Base-by-base conservation (phyloP, 83 land plant species). In the Picea abies region DNA sequence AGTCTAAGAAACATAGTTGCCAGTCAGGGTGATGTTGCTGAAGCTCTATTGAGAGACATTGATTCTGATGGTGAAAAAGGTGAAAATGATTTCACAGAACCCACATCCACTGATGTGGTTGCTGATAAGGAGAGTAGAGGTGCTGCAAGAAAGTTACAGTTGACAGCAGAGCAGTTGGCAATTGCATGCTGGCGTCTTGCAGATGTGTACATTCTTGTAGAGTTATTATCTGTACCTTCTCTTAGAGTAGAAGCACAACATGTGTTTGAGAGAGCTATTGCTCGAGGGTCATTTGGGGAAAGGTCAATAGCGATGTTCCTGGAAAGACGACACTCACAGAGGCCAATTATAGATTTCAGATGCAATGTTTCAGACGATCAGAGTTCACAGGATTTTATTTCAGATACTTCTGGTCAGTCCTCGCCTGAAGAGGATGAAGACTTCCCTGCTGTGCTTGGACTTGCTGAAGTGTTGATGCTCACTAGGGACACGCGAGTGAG, bases 241-340 rank as follows among this genome's bases (percentile, higher is more conserved):
- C 63, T 89, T 26, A 87, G 86, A 84, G 60, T 76, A 75, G 84
- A 89, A 70, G 86, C 91, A 19, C 91, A 89, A 60, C 84, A 75
- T 25, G 89, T 87, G 32, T 86, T 89, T 84, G 91, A 89, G 83
- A 84, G 90, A 23, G 89, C 84, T 44, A 84, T 89, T 69, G 84
- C 91, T 6, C 85, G 89, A 52, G 91, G 91, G 44, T 86, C 87
- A 16, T 83, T 89, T 82, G 86, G 89, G 78, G 90, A 89, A 78
- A 85, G 87, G 63, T 81, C 86, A 49, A 86, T 89, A 29, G 89
- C 84, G n/a, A 86, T 89, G 90, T 89, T 89, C 82, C 75, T 89
- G 60, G 90, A 89, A 78, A 86, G 89, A 81, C 83, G 89, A 56
- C 81, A 89, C 58, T 83, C 90, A 11, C 88, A 88, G 64, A 85